Evolutionary conservation across 2,329 filamentous ascomycete species (phyloP).

Genomic region (Aspergillus brasiliensis): DNA sequence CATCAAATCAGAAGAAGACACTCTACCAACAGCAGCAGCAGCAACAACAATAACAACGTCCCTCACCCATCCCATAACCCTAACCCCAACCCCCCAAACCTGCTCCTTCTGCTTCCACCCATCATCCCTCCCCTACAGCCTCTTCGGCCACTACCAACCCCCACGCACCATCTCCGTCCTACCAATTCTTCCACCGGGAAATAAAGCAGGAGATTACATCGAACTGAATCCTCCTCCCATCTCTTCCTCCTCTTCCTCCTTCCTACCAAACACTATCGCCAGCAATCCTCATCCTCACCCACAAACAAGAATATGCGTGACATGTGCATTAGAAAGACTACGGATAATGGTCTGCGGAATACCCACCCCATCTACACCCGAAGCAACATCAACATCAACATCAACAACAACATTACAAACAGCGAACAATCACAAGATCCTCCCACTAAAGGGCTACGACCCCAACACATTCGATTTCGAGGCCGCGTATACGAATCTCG

Average conservation of each 20-base stretch:
- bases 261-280: no score
- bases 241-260: no score
- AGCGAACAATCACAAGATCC: no score
- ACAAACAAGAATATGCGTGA: conserved; percentile 41
- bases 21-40: not conserved
- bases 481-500: conserved; percentile 29
- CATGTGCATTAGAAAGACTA: conserved; percentile 33
- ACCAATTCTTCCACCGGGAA: no score
- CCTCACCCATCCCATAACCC: conserved; percentile 44
- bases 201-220: no score
- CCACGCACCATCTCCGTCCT: not conserved
- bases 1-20: no score
- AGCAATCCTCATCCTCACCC: no score
- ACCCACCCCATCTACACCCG: no score
- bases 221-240: not conserved
- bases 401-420: no score
- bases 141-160: conserved; percentile 37
- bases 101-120: conserved; percentile 51
- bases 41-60: conserved; percentile 38
- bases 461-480: conserved; percentile 21
- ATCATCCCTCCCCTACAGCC: conserved; percentile 40
- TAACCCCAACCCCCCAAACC: conserved; percentile 25
- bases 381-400: no score
- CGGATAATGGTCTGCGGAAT: no score
- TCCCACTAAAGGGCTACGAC: no score